Evolutionary conservation across 148 eudicot genomes (phyloP).

Genomic region (Arctostaphylos glauca): DNA sequence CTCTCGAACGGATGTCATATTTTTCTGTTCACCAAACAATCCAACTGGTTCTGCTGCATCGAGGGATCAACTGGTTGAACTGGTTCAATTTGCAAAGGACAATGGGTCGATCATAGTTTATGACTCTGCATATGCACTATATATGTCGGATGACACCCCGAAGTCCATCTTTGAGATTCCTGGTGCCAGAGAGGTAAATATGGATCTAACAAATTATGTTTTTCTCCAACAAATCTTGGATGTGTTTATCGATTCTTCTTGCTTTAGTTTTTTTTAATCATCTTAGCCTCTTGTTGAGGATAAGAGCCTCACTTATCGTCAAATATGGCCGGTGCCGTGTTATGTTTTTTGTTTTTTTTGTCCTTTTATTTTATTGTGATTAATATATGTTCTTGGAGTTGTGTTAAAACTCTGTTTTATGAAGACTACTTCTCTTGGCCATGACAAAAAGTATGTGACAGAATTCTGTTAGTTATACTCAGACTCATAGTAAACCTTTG

Average conservation of each 20-base stretch:
- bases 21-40: constrained; percentile 89
- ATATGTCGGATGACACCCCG: constrained; percentile 61
- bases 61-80: constrained; percentile 44
- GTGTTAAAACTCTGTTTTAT: background rate
- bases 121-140: constrained; percentile 73
- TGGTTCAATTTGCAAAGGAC: constrained; percentile 63
- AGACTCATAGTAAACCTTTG: no score
- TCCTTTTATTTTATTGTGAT: background rate
- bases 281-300: background rate
- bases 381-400: background rate
- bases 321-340: background rate
- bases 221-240: constrained; percentile 89
- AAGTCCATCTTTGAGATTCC: constrained; percentile 76
- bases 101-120: constrained; percentile 80
- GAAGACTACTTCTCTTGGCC: background rate
- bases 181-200: constrained; percentile 78
- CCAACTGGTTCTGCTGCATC: constrained; percentile 89
- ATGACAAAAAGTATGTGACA: background rate
- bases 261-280: constrained; percentile 39
- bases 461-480: background rate
- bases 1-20: constrained; percentile 69
- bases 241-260: constrained; percentile 90
- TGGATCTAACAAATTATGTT: constrained; percentile 86
- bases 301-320: background rate
- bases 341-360: background rate